Conservation (phyloP, 2,329 filamentous ascomycete genomes). For the Hypoxylon sp. region DNA sequence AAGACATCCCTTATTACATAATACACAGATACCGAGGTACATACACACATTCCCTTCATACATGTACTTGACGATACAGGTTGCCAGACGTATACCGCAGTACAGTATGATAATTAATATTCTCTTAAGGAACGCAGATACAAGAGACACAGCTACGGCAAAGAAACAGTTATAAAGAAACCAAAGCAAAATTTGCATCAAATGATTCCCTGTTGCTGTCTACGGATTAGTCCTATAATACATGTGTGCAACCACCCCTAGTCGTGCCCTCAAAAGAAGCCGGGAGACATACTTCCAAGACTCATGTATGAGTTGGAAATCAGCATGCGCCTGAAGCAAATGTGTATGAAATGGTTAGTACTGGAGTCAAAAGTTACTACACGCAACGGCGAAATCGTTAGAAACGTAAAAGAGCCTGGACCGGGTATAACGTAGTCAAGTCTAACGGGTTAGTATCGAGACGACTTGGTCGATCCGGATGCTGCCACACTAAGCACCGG, state of each 20-base stretch:
- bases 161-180: not conserved
- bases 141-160: not conserved
- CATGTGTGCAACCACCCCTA: slow-evolving; percentile 26
- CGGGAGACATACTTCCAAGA: slow-evolving; percentile 7
- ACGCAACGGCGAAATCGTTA: slow-evolving; percentile 27
- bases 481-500: slow-evolving; percentile 59
- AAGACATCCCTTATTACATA: slow-evolving; percentile 42
- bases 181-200: slow-evolving; percentile 1
- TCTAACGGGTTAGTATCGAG: slow-evolving; percentile 47
- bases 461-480: slow-evolving; percentile 31
- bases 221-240: slow-evolving; percentile 46
- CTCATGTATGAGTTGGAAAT: not conserved
- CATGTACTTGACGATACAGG: too few species aligned
- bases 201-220: slow-evolving; percentile 34
- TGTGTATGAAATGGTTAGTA: slow-evolving; percentile 40
- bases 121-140: not conserved
- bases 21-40: slow-evolving; percentile 4
- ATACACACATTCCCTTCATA: too few species aligned
- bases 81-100: too few species aligned
- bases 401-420: slow-evolving; percentile 18
- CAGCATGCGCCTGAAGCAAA: slow-evolving; percentile 11
- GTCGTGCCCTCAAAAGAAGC: slow-evolving; percentile 10
- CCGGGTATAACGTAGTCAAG: slow-evolving; percentile 18
- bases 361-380: slow-evolving; percentile 30
- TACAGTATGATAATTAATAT: too few species aligned